phyloP scores from a whole-genome alignment of 257 asterid species.

The Apocynum venetum region DNA sequence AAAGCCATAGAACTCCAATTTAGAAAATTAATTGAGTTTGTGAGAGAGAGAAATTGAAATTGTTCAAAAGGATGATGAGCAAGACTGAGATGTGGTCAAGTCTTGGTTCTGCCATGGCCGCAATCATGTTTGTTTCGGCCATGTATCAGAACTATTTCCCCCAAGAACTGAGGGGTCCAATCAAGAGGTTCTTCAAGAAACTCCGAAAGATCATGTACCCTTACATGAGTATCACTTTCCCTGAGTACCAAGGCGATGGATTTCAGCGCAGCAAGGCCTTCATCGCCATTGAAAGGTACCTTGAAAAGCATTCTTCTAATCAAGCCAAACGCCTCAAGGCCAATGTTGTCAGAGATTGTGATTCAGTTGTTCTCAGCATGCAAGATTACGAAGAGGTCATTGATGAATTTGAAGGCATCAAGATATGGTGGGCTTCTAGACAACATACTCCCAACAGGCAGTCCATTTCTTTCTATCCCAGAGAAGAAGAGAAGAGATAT shows the following conservation, averaged over 20 bases:
- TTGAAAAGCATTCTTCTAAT: slow-evolving; percentile 37
- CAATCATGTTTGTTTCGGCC: slow-evolving; percentile 17
- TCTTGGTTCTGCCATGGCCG: slow-evolving; percentile 18
- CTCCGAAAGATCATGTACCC: slow-evolving; percentile 6
- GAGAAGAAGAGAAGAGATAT: slow-evolving; percentile 33
- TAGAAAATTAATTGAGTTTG: too few relatives aligned
- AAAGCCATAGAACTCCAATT: too few relatives aligned
- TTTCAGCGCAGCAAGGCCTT: slow-evolving; percentile 42
- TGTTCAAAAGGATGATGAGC: slow-evolving; percentile 9
- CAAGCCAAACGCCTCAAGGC: slow-evolving; percentile 52
- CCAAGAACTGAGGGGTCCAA: slow-evolving; percentile 1
- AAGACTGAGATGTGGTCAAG: slow-evolving; percentile 13
- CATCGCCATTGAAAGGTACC: slow-evolving; percentile 45
- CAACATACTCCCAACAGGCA: slow-evolving; percentile 11
- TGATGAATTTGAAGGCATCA: slow-evolving; percentile 38
- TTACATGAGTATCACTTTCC: slow-evolving; percentile 12
- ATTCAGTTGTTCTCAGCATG: slow-evolving; percentile 48
- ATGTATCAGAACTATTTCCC: slow-evolving; percentile 21
- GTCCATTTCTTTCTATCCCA: slow-evolving; percentile 34
- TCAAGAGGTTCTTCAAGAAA: background rate
- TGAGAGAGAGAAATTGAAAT: too few relatives aligned
- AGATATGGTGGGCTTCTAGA: slow-evolving; percentile 50
- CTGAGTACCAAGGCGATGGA: slow-evolving; percentile 15
- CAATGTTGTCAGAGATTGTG: slow-evolving; percentile 31
- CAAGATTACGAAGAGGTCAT: slow-evolving; percentile 51